phyloP scores from a whole-genome alignment of 176 grass and related monocot genomes.

The Musa itinerans region DNA sequence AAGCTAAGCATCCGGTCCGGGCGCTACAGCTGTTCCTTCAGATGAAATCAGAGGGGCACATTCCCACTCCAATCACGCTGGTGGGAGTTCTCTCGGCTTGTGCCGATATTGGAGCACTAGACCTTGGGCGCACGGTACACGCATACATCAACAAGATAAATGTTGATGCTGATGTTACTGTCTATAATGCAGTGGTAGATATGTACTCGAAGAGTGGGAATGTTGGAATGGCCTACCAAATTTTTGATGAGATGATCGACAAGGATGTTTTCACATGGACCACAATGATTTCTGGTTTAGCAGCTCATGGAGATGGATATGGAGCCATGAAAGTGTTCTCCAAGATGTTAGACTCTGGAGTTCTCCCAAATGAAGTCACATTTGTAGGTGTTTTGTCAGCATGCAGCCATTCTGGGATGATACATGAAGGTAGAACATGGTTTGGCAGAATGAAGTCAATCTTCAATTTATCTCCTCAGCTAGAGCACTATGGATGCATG shows the following conservation, averaged over 20 bases:
- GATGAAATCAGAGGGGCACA: slow-evolving; percentile 41
- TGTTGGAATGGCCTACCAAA: slow-evolving; percentile 26
- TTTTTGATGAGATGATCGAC: slow-evolving; percentile 30
- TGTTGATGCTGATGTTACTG: slow-evolving; percentile 21
- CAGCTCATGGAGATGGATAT: slow-evolving; percentile 43
- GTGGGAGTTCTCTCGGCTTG: slow-evolving; percentile 49
- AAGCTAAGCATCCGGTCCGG: slow-evolving; percentile 31
- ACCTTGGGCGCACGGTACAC: slow-evolving; percentile 45
- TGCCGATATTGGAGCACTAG: slow-evolving; percentile 52
- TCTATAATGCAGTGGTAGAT: slow-evolving; percentile 54
- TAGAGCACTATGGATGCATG: slow-evolving; percentile 71
- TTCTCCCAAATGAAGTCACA: slow-evolving; percentile 42
- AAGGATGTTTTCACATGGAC: slow-evolving; percentile 71
- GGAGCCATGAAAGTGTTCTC: slow-evolving; percentile 43
- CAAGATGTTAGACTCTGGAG: slow-evolving; percentile 35
- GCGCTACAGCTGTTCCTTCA: slow-evolving; percentile 47
- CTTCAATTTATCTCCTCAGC: slow-evolving; percentile 30
- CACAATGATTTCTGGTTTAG: slow-evolving; percentile 53
- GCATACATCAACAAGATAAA: slow-evolving; percentile 39
- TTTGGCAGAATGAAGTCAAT: slow-evolving; percentile 28
- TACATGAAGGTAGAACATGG: slow-evolving; percentile 45
- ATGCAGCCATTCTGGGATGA: slow-evolving; percentile 49
- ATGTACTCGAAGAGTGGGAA: slow-evolving; percentile 70
- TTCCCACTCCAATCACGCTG: slow-evolving; percentile 37
- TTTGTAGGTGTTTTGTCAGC: slow-evolving; percentile 51